phyloP scores from a whole-genome alignment of 192 early-diverging fungal genomes.

The Coemansia sp. region DNA sequence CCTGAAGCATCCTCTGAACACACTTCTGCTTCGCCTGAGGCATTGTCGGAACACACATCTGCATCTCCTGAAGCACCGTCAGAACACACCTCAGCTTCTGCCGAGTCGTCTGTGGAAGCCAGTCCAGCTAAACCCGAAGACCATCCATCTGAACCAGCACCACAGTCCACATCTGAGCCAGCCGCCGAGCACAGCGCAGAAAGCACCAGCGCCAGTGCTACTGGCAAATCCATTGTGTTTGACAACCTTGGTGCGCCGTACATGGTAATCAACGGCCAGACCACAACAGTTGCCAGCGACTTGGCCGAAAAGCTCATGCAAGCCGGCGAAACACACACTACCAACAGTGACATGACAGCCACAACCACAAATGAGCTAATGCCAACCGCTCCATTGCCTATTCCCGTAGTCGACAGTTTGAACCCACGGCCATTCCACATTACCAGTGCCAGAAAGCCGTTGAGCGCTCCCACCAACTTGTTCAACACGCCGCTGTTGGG shows the following conservation, averaged over 20 bases:
- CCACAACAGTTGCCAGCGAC: constrained; percentile 25
- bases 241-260: constrained; percentile 41
- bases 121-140: neutral
- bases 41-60: neutral
- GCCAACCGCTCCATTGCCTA: constrained; percentile 23
- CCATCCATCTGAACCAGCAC: neutral
- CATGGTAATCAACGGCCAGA: constrained; percentile 33
- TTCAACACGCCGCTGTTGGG: constrained; percentile 17
- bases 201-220: neutral
- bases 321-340: constrained; percentile 8
- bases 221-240: constrained; percentile 41
- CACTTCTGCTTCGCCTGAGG: neutral
- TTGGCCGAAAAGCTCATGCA: constrained; percentile 47
- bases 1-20: neutral
- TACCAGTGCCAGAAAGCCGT: neutral
- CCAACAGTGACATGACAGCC: neutral
- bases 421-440: too few relatives aligned
- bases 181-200: too few relatives aligned
- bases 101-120: neutral
- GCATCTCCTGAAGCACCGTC: neutral
- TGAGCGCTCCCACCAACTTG: constrained; percentile 13
- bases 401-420: constrained; percentile 32
- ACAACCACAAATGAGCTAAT: neutral
- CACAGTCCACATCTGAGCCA: neutral
- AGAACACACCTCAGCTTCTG: neutral